These are phyloP conservation scores for Diaporthe citrichinensis DNA, from an alignment of 2,329 filamentous ascomycete species.

Conservation along the genomic window DNA sequence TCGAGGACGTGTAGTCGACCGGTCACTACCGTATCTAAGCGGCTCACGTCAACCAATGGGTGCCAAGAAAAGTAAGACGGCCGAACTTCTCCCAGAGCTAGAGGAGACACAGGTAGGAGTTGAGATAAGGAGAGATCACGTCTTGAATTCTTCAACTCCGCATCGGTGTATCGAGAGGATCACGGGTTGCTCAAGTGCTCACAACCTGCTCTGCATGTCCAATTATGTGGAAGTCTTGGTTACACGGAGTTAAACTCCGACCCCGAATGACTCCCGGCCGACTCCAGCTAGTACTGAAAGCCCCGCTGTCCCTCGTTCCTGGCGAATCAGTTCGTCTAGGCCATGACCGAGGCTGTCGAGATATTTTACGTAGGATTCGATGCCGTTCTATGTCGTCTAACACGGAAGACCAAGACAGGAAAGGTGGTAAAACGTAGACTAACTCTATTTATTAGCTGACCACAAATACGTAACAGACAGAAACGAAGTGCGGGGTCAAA, in stretches of 20 bases:
- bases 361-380: slow-evolving; percentile 7
- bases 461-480: background rate
- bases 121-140: background rate
- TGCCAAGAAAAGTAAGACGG: slow-evolving; percentile 10
- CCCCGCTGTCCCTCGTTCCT: background rate
- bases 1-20: background rate
- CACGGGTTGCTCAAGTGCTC: background rate
- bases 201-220: too few relatives aligned
- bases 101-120: background rate
- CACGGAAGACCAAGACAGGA: background rate
- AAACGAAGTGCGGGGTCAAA: slow-evolving; percentile 7
- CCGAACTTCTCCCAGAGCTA: background rate
- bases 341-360: background rate
- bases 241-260: slow-evolving; percentile 1
- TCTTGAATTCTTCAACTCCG: background rate
- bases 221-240: too few relatives aligned
- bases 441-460: background rate
- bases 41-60: background rate
- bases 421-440: background rate
- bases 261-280: background rate
- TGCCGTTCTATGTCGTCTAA: background rate
- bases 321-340: background rate
- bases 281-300: background rate
- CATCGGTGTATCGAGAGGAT: background rate
- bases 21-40: background rate